phyloP scores from a whole-genome alignment of 495 filamentous ascomycete species.

The Aspergillus heteromorphus region DNA sequence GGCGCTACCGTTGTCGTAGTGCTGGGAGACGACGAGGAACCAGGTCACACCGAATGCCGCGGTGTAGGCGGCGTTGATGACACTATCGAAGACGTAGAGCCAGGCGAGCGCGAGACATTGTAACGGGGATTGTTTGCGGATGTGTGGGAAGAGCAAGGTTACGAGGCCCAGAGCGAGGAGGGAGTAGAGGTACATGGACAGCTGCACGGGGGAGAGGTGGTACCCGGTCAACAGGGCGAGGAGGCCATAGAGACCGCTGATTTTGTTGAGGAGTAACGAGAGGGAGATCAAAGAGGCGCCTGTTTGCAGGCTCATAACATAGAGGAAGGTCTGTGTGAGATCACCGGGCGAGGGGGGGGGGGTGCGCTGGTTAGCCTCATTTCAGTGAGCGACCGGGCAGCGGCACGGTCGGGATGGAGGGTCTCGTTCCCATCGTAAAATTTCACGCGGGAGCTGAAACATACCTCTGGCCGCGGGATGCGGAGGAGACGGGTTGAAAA shows the following conservation, averaged over 20 bases:
- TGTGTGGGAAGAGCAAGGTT: constrained; percentile 60
- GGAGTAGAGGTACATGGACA: constrained; percentile 84
- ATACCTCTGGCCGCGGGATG: constrained; percentile 56
- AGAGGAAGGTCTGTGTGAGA: constrained; percentile 64
- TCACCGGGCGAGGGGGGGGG: constrained; percentile 19
- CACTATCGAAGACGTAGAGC: constrained; percentile 72
- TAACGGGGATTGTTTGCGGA: constrained; percentile 62
- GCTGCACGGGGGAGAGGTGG: constrained; percentile 60
- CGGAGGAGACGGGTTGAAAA: constrained; percentile 45
- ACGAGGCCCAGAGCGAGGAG: constrained; percentile 57
- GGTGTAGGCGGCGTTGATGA: constrained; percentile 74
- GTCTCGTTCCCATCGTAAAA: not conserved
- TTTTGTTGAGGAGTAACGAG: constrained; percentile 79
- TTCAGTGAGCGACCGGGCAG: constrained; percentile 9
- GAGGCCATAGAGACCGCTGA: constrained; percentile 80
- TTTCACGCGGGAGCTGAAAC: constrained; percentile 12
- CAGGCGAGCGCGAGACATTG: constrained; percentile 67
- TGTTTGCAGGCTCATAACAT: constrained; percentile 76
- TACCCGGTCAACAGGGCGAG: constrained; percentile 77
- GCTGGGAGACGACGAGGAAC: constrained; percentile 66
- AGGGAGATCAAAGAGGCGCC: constrained; percentile 77
- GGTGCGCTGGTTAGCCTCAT: constrained; percentile 10
- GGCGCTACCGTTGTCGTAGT: constrained; percentile 40
- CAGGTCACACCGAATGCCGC: constrained; percentile 72
- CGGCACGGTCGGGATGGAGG: constrained; percentile 1